Evolutionary conservation across 306 rosid genomes (phyloP), one percentile per base, ranked within the genome.

Genomic region (Casuarina cunninghamiana): DNA sequence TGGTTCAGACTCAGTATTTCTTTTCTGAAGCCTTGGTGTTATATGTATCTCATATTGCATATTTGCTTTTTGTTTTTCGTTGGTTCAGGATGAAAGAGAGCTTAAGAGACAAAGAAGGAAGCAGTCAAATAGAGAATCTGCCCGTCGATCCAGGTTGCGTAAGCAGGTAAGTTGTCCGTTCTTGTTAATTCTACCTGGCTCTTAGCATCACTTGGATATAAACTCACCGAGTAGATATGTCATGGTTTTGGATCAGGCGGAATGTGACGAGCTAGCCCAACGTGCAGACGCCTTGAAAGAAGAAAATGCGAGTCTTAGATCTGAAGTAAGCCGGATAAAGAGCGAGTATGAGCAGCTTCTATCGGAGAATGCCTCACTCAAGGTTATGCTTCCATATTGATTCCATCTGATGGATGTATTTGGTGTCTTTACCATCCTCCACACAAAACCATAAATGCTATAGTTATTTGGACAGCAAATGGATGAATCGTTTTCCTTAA

Each of bases 41-140:
- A 42, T 41, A 1, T 66, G 71, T 70, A 70, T 58, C 21, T 65
- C 10, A 57, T 48, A 21, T 58, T n/a, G 62, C 54, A 4, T 62
- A 10, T 51, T 58, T 50, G 73, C 38, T 2, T 21, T 6, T 63
- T 48, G 41, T 53, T 50, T 35, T 55, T 85, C 32, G n/a, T 74
- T 82, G 75, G 77, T 79, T 68, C 83, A 95, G 99, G 99, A 95
- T 81, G 99, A 95, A 86, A 93, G 99, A 80, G 99, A 95, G 81
- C 84, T 91, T 42, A 95, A 95, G 83, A 85, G 97, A 79, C 99
- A 95, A 85, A 90, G 91, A 80, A 86, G 99, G 81, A 95, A 95
- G 87, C 99, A 95, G 82, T 95, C 99, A 17, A 95, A 95, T 66
- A 88, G 99, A 80, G 99, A 95, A 86, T 95, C 99, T 60, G 99